Evolutionary conservation across 2,329 filamentous ascomycete genomes (phyloP), one percentile per base, ranked within the genome.

Genomic region (Daldinia sp.): DNA sequence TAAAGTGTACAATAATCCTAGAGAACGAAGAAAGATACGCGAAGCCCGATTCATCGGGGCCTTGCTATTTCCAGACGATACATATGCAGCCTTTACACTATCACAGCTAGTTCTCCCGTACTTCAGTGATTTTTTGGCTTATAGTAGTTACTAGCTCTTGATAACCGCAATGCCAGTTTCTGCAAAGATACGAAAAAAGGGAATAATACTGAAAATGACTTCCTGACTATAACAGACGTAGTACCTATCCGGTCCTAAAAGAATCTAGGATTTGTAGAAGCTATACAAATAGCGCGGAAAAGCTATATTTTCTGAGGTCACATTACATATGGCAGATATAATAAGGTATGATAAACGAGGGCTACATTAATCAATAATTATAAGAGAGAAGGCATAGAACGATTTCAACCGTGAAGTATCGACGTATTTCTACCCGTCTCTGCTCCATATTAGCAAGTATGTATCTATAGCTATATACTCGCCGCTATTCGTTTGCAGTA

Each of bases 1-100:
- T 54, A 73, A 71, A 60, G 65, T 74, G 71, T 74, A 74, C 71
- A 68, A 71, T 74, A 72, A 62, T 65, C 63, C 44, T 72, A 72
- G 72, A 73, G 53, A 35, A 23, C 18, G 58, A 61, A 51, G 53
- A 30, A 30, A 67, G 60, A 56, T 51, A 46, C 28, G 46, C 37
- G 35, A 59, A 57, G 15, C 30, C 26, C 15, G n/a, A 9, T 44
- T 5, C 20, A 23, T 39, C 18, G n/a, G 26, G 33, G 51, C 41
- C 65, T 62, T 59, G 66, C 51, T 66, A 56, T 56, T 62, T 66
- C 51, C 46, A 56, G 50, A 61, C 33, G 5, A 35, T 9, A 35
- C 10, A 60, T 30, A 30, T 42, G 48, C 26, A 41, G 26, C 44
- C 26, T 2, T 26, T 60, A 39, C n/a, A 35, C 42, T 6, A 18